Percentiles rank a stretch among this genome's conserved stretches.
Evolutionary conservation across 2,329 filamentous ascomycete species (phyloP).

Genomic region (Nigrospora osmanthi): DNA sequence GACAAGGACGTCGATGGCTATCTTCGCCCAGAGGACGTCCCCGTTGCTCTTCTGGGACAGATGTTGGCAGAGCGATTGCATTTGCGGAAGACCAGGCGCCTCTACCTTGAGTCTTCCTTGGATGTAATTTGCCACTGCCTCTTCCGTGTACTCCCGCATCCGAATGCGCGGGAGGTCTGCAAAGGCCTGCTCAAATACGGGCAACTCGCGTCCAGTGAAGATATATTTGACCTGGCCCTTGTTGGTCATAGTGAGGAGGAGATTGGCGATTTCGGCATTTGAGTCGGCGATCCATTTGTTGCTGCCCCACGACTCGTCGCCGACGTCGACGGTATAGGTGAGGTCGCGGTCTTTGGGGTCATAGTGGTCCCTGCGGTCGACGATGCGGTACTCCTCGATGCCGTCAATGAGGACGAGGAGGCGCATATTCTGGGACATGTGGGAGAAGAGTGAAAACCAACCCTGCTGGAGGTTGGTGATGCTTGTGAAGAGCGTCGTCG

Average conservation of each 20-base stretch:
- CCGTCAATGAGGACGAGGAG: constrained; percentile 19
- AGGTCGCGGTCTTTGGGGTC: too few species aligned
- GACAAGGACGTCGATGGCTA: constrained; percentile 3
- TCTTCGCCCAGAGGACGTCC: constrained; percentile 4
- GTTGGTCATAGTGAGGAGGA: constrained; percentile 4
- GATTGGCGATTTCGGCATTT: constrained; percentile 15
- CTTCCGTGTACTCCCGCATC: background rate
- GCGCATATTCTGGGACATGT: constrained; percentile 16
- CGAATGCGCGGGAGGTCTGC: background rate
- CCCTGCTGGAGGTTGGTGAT: constrained; percentile 16
- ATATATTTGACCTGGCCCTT: background rate
- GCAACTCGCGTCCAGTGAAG: constrained; percentile 2
- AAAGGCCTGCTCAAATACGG: background rate
- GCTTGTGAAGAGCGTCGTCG: constrained; percentile 16
- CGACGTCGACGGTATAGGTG: too few species aligned
- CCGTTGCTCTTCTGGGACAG: constrained; percentile 1
- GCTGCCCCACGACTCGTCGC: constrained; percentile 9
- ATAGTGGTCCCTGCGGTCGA: too few species aligned
- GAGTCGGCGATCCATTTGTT: constrained; percentile 16
- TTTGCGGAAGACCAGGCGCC: background rate
- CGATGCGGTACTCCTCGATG: constrained; percentile 18
- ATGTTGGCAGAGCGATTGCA: constrained; percentile 1
- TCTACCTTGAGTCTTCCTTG: background rate
- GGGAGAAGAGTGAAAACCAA: constrained; percentile 18
- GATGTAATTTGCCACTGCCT: constrained; percentile 2